phyloP scores from a whole-genome alignment of 2,329 filamentous ascomycete species.

The Diaporthe aspalathi region DNA sequence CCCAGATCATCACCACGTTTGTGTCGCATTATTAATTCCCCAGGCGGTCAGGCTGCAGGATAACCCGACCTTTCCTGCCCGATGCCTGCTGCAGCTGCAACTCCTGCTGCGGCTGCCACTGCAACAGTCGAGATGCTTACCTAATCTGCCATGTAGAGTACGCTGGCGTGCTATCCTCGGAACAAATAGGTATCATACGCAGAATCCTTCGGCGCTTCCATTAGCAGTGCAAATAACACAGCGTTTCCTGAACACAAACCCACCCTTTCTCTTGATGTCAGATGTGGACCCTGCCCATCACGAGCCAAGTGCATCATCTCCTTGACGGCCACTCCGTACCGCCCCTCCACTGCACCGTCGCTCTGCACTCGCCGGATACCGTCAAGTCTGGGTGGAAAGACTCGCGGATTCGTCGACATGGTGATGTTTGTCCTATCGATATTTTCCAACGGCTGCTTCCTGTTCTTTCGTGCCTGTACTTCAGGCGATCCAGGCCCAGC shows the following conservation, averaged over 20 bases:
- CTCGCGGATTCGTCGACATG: too few relatives aligned
- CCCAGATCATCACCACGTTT: conserved; percentile 8
- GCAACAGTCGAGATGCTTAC: not conserved
- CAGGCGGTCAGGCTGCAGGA: conserved; percentile 19
- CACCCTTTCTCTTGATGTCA: not conserved
- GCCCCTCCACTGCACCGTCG: not conserved
- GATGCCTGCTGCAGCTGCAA: too few relatives aligned
- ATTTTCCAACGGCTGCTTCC: too few relatives aligned
- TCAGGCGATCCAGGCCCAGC: not conserved
- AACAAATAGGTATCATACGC: not conserved
- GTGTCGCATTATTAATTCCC: conserved; percentile 27
- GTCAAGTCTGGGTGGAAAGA: not conserved
- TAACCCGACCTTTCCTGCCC: not conserved
- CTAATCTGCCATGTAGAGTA: too few relatives aligned
- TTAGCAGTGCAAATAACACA: not conserved
- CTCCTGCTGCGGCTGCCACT: too few relatives aligned
- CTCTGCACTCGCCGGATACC: not conserved
- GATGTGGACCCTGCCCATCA: conserved; percentile 15
- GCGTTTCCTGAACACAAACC: not conserved
- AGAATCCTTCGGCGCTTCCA: not conserved
- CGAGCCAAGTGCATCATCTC: conserved; percentile 14
- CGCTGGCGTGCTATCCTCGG: not conserved
- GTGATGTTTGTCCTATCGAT: too few relatives aligned
- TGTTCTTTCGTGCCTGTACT: not conserved
- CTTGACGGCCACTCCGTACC: conserved; percentile 27